Evolutionary conservation across 2,329 filamentous ascomycete species (phyloP), one percentile per base, ranked within the genome.

Genomic region (Pseudocercospora crystallina): DNA sequence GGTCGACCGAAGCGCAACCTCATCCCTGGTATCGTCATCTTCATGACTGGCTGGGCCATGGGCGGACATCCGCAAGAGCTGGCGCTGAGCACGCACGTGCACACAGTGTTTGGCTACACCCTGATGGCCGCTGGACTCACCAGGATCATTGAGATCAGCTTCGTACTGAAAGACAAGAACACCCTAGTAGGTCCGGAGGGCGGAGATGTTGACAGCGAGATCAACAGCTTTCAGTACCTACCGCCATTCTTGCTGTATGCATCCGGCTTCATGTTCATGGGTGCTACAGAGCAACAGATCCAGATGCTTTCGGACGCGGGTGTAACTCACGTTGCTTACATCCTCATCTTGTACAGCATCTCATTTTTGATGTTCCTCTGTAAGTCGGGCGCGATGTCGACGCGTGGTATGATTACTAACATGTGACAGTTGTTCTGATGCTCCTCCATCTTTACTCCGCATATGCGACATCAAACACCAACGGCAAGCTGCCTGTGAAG

Each of bases 201-300:
- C 7, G 60, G 61, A 12, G 65, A 69, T 48, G 57, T 66, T 29
- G 65, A 66, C 38, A 56, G 60, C n/a, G 66, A 71, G 48, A 68
- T 69, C 60, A 68, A 57, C 63, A 95, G 90, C 58, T 71, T 67
- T 57, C 68, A 71, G 54, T 70, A 65, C 38, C 48, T 71, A 34
- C 60, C 68, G 8, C 61, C 62, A 5, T 71, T 69, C 63, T 80
- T 97, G 35, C 81, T 99, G 26, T 95, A 89, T 65, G 90, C 91
- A 5, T 87, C 91, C 3, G 94, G 94, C 1, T 96, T 97, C 73
- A 79, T 99, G 35, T 99, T 99, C 75, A 95, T 97, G 90, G 88
- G 90, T 30, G 92, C 94, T 12, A 97, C 90, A 0, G 94, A 97
- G 69, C 91, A 99, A 73, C 94, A 97, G 72, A 96, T 97, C 89